Percentiles rank a stretch among this genome's conserved stretches.
Evolutionary conservation across 1,284 basidiomycete species (phyloP).

Genomic region (Cystobasidium slooffiae): DNA sequence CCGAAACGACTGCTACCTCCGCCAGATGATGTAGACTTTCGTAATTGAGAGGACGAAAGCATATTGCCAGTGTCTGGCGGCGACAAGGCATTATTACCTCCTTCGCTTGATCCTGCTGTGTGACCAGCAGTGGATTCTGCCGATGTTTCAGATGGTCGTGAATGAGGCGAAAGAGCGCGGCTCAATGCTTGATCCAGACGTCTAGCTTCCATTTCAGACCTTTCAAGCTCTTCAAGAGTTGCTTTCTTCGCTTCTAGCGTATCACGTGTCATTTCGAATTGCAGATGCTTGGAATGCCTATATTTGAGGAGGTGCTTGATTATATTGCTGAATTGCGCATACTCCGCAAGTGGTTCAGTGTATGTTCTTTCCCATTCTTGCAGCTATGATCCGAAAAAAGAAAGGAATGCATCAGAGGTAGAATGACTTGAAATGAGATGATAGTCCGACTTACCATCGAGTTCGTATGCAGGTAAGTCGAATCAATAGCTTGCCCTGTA

Average conservation of each 20-base stretch:
- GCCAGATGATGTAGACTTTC: conserved; percentile 54
- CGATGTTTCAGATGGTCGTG: conserved; percentile 47
- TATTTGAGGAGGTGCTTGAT: conserved; percentile 93
- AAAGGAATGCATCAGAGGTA: not conserved
- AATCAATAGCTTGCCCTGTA: conserved; percentile 92
- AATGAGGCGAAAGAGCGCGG: conserved; percentile 68
- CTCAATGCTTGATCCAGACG: conserved; percentile 83
- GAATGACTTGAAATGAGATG: not conserved
- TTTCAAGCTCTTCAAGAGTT: conserved; percentile 86
- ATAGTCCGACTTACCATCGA: conserved; percentile 67
- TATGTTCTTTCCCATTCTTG: conserved; percentile 90
- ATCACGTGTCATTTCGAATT: conserved; percentile 96
- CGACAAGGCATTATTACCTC: not conserved
- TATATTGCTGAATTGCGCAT: conserved; percentile 89
- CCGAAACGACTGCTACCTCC: conserved; percentile 73
- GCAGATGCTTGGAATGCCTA: conserved; percentile 96
- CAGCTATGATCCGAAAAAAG: conserved; percentile 63
- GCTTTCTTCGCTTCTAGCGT: conserved; percentile 83
- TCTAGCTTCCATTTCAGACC: conserved; percentile 85
- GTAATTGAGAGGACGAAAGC: conserved; percentile 35
- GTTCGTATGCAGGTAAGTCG: conserved; percentile 89
- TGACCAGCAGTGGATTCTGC: conserved; percentile 32
- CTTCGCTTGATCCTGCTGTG: conserved; percentile 2
- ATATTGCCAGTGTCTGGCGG: conserved; percentile 8
- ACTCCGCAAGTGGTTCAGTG: conserved; percentile 94